Evolutionary conservation across 225 moss, liverwort and hornwort species (phyloP).

Genomic region (Sphagnum contortum): DNA sequence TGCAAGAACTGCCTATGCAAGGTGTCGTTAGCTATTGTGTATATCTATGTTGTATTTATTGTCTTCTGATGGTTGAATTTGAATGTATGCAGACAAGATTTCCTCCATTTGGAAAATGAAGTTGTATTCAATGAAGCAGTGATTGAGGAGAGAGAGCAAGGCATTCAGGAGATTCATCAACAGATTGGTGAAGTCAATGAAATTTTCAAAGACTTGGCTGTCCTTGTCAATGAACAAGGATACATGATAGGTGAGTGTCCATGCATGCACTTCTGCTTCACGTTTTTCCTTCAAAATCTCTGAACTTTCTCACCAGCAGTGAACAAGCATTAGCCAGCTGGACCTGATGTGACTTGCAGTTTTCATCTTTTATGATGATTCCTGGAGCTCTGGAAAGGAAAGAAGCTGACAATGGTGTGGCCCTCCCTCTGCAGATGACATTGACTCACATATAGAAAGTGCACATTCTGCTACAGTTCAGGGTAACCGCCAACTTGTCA

Average conservation of each 20-base stretch:
- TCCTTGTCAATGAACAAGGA: constrained; percentile 56
- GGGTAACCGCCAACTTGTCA: constrained; percentile 45
- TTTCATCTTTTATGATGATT: background rate
- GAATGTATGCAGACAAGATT: constrained; percentile 38
- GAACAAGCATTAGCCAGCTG: too few species aligned
- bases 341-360: too few species aligned
- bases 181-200: constrained; percentile 98
- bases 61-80: too few species aligned
- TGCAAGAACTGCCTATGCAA: too few species aligned
- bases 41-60: too few species aligned
- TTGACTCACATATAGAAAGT: constrained; percentile 39
- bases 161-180: constrained; percentile 87
- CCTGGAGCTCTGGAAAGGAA: background rate
- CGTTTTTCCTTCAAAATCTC: too few species aligned
- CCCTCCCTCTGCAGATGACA: constrained; percentile 30
- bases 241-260: constrained; percentile 42
- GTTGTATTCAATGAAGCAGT: constrained; percentile 78
- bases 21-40: too few species aligned
- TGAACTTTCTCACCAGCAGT: too few species aligned
- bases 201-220: constrained; percentile 97
- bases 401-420: constrained; percentile 1
- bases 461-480: constrained; percentile 49
- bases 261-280: too few species aligned
- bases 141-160: constrained; percentile 95
- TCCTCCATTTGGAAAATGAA: constrained; percentile 47